Conservation (phyloP, 169 alveolate species). For the Eimeria tenella region DNA sequence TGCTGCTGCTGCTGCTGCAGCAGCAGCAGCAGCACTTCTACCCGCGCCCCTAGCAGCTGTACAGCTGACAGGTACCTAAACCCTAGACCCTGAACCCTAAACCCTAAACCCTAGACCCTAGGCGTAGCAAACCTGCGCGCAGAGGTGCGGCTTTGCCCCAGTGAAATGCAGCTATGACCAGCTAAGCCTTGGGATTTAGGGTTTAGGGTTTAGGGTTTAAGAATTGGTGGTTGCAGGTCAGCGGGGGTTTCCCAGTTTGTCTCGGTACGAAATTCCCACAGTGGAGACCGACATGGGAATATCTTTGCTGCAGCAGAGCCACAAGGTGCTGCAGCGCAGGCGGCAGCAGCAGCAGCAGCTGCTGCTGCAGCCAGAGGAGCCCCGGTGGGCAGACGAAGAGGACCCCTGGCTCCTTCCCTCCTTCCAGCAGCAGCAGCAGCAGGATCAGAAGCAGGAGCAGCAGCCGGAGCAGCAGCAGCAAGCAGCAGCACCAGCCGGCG, state of each 20-base stretch:
- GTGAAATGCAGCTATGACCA: neutral
- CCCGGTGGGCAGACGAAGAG: neutral
- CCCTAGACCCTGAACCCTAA: neutral
- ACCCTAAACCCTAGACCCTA: neutral
- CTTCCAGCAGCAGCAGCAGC: neutral
- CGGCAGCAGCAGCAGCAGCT: neutral
- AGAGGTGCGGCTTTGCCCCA: neutral
- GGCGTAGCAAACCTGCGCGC: neutral
- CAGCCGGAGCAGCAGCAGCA: neutral
- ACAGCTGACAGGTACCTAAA: neutral
- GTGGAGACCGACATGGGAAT: constrained; percentile 7
- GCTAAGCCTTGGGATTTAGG: neutral
- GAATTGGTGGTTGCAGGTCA: neutral
- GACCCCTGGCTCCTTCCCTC: neutral
- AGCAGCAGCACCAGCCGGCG: neutral
- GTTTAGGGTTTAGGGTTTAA: neutral
- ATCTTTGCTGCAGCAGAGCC: constrained; percentile 1
- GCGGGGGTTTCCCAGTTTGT: neutral
- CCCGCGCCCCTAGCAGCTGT: neutral
- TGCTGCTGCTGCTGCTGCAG: constrained; percentile 28
- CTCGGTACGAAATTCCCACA: neutral
- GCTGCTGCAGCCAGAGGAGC: neutral
- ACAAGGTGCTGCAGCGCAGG: neutral
- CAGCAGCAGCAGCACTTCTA: constrained; percentile 28
- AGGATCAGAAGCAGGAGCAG: neutral